Base-by-base conservation (phyloP, 805 yeast species). In the Metahyphopichia silvanorum region DNA sequence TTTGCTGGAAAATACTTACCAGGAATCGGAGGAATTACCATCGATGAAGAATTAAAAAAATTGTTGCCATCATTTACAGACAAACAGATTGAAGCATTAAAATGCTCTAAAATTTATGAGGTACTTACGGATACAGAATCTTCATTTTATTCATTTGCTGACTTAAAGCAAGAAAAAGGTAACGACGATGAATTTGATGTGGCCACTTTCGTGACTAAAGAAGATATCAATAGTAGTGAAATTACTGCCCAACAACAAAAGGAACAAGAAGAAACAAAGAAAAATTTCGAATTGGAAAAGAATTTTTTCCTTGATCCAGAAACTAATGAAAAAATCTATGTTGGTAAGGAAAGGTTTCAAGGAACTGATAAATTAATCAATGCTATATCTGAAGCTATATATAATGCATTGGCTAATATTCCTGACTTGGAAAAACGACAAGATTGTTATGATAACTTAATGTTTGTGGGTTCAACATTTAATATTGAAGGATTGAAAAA, bases 261-360 rank as follows among this genome's bases (percentile, higher is more conserved):
- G 21, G 60, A 54, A 19, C 63, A 49, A 25, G 53, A 52, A 10
- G 63, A 60, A 47, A 38, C 53, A 40, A 55, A 61, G 50, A 67
- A 74, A 21, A 89, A 91, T 59, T 66, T 74, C 23, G 91, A 86
- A 49, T 55, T 81, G 37, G 91, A 84, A 46, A 71, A 63, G n/a
- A 89, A 88, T 55, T 54, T 69, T 5, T 91, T 89, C 51, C 53
- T 66, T 19, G 95, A 85, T 57, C 57, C 71, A 7, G 48, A 48
- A n/a, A 47, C 63, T 3, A 83, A 86, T 4, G 63, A 71, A 30
- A 62, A 63, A 34, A 53, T 84, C n/a, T 64, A 65, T 6, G 77
- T 91, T n/a, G 98, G 98, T 2, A 84, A 80, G 39, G 95, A 88
- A 62, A 71, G 98, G 47, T 91, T 91, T 58, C 81, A 76, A 53